These are phyloP conservation scores for Gelatoporia subvermispora DNA, from an alignment of 768 basidiomycete genomes.

Conservation along the genomic window DNA sequence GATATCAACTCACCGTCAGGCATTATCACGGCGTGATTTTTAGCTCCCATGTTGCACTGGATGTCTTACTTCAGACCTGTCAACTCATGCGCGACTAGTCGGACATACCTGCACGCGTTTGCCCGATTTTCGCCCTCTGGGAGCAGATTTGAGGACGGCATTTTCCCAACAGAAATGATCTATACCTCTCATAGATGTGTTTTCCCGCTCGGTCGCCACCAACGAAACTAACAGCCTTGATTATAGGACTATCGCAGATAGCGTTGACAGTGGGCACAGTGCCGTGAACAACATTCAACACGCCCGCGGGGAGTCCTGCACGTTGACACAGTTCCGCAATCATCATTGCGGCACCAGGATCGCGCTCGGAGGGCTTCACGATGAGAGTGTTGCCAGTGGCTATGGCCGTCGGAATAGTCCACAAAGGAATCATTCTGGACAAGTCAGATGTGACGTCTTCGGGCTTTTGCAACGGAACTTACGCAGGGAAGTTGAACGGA, in stretches of 20 bases:
- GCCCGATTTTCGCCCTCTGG: conserved; percentile 76
- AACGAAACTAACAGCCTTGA: conserved; percentile 96
- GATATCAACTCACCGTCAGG: conserved; percentile 65
- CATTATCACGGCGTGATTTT: conserved; percentile 93
- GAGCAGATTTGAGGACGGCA: neutral
- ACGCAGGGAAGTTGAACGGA: conserved; percentile 92
- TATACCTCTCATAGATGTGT: conserved; percentile 85
- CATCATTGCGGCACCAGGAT: conserved; percentile 96
- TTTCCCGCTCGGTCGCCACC: conserved; percentile 90
- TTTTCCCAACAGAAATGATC: conserved; percentile 3
- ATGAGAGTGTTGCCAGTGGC: conserved; percentile 92
- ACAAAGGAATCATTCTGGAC: conserved; percentile 88
- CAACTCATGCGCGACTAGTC: neutral
- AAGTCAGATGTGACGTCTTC: neutral
- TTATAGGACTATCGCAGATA: conserved; percentile 86
- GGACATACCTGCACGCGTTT: conserved; percentile 75
- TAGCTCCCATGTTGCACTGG: conserved; percentile 86
- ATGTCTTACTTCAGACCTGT: neutral
- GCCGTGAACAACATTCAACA: conserved; percentile 90
- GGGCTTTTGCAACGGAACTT: conserved; percentile 20
- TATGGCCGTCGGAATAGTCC: conserved; percentile 88
- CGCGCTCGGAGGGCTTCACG: conserved; percentile 93
- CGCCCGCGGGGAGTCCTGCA: conserved; percentile 82
- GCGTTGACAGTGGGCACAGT: conserved; percentile 85
- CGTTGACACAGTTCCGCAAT: conserved; percentile 91